phyloP scores from a whole-genome alignment of 257 asterid genomes.

The Fraxinus pennsylvanica region DNA sequence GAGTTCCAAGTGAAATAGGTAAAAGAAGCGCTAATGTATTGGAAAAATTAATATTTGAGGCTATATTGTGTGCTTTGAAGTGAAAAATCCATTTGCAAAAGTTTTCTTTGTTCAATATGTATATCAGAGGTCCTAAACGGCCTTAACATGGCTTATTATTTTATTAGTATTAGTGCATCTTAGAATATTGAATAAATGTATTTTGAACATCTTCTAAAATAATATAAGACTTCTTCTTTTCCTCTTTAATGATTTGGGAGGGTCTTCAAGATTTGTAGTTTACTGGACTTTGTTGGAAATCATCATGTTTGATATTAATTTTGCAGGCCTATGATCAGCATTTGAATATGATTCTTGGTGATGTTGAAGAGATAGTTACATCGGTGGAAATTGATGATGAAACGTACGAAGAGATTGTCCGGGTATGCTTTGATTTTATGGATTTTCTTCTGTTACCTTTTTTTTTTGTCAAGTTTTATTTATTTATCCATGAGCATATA shows the following conservation, averaged over 20 bases:
- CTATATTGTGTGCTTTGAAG: background rate
- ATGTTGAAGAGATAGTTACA: conserved; percentile 91
- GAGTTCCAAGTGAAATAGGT: background rate
- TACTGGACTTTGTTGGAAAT: conserved; percentile 4
- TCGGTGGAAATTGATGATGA: conserved; percentile 96
- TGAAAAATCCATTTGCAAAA: background rate
- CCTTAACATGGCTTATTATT: background rate
- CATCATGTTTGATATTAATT: conserved; percentile 4
- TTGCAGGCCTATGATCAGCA: conserved; percentile 98
- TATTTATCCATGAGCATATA: conserved; percentile 12
- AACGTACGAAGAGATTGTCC: conserved; percentile 94
- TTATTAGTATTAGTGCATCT: background rate
- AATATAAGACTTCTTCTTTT: background rate
- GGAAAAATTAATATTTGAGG: background rate
- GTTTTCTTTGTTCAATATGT: background rate
- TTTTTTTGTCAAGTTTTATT: background rate
- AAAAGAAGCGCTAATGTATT: background rate
- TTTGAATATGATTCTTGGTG: conserved; percentile 96
- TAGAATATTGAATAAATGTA: background rate
- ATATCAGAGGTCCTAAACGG: background rate
- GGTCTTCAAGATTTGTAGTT: background rate
- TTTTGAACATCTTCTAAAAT: background rate
- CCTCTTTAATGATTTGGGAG: background rate
- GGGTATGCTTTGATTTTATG: conserved; percentile 51
- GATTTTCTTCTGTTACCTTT: background rate